These are phyloP conservation scores for Pulveroboletus sp. DNA, from an alignment of 768 basidiomycete species.

Conservation along the genomic window DNA sequence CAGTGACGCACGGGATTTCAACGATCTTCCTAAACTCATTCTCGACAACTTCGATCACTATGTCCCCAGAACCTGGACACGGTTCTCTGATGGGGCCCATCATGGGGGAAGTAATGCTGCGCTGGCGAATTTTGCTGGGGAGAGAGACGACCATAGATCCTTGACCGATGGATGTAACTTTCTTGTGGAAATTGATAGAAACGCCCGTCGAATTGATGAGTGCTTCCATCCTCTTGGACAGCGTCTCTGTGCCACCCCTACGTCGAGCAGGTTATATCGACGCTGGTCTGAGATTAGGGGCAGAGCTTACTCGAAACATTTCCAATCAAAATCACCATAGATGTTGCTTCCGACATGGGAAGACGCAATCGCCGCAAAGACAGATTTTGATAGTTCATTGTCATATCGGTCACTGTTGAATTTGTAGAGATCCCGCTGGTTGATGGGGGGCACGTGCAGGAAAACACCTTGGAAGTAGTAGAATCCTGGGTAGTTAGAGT, in stretches of 20 bases:
- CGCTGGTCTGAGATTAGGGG: neutral
- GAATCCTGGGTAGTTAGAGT: slow-evolving; percentile 12
- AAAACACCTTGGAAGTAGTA: slow-evolving; percentile 4
- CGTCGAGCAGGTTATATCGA: neutral
- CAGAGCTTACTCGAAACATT: neutral
- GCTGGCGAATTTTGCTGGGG: no score
- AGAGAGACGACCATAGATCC: slow-evolving; percentile 1
- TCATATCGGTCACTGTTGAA: neutral
- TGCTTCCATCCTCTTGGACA: slow-evolving; percentile 20
- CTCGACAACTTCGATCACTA: no score
- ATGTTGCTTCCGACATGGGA: neutral
- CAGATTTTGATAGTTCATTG: neutral
- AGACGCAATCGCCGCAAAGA: neutral
- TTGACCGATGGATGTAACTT: slow-evolving; percentile 20
- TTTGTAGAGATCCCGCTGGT: no score
- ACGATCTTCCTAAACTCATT: no score
- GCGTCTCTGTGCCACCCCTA: no score
- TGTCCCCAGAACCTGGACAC: no score
- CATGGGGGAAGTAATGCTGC: no score
- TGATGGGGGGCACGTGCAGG: no score
- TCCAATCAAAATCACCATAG: slow-evolving; percentile 3
- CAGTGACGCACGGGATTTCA: no score
- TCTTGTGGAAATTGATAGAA: slow-evolving; percentile 10
- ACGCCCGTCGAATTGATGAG: slow-evolving; percentile 4
- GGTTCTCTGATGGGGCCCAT: no score